Conservation (phyloP, 257 asterid genomes). For the Solanum ahanhuiri region DNA sequence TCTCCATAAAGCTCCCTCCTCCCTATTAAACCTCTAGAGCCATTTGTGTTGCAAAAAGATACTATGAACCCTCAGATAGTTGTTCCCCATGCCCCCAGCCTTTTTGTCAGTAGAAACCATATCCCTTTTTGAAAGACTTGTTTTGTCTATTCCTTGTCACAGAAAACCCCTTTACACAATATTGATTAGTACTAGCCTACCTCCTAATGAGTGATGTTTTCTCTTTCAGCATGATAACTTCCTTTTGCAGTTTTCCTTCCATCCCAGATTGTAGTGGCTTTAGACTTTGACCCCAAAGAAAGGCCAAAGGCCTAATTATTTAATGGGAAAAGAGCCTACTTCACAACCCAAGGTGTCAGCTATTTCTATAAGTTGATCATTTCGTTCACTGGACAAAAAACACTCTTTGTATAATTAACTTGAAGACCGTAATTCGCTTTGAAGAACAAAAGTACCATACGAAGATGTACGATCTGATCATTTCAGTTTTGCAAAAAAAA, state of each 20-base stretch:
- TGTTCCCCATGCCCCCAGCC: too few relatives aligned
- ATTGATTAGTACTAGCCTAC: background rate
- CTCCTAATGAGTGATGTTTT: background rate
- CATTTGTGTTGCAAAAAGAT: background rate
- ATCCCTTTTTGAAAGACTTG: background rate
- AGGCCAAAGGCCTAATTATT: background rate
- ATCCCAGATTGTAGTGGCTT: background rate
- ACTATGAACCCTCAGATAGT: background rate
- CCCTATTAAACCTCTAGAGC: background rate
- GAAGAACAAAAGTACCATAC: background rate
- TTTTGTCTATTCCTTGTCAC: background rate
- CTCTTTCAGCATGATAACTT: background rate
- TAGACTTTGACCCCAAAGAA: background rate
- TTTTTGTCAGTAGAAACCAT: background rate
- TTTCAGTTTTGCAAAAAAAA: background rate
- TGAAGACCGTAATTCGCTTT: background rate
- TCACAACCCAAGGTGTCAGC: background rate
- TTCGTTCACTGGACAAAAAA: background rate
- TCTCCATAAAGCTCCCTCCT: background rate
- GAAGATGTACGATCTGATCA: background rate
- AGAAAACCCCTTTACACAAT: background rate
- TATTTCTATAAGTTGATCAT: background rate
- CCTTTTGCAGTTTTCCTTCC: background rate
- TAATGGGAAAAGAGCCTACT: background rate
- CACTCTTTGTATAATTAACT: background rate